Evolutionary conservation across 2,329 filamentous ascomycete species (phyloP), one percentile per base, ranked within the genome.

Genomic region (Fusarium tanahbumbuense): DNA sequence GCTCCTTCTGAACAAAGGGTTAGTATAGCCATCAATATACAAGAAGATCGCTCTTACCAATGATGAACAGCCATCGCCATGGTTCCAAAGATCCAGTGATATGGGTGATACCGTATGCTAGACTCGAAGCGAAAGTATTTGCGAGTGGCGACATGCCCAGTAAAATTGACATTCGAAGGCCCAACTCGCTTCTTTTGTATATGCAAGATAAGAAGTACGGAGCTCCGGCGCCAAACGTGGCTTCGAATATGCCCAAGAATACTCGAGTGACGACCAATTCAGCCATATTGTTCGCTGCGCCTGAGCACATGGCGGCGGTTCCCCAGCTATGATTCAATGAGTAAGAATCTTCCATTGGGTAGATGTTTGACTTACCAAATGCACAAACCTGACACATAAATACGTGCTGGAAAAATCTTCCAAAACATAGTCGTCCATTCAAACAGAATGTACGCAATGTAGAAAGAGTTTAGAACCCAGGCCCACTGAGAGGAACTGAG

Each of bases 351-450:
- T 6, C 6, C 15, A 5, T 8, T 2, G 8, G 0, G n/a, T 8
- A 2, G 15, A 18, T 8, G 2, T 2, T 2, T 30, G 5, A 25
- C 65, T 52, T 16, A 73, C 71, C 56, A 57, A 11, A 73, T 13
- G 2, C 71, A 73, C 0, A 73, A 57, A 1, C 47, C 44, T 0
- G 68, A 54, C 0, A 73, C 71, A 20, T 72, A 73, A 0, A 65
- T 64, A 8, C 65, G 62, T 0, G 71, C 71, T 1, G 71, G 71
- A 0, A 73, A 62, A 1, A 72, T 59, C 45, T 70, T 73, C 71
- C 71, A 73, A 0, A 73, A 34, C 53, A 73, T 57, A 1, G 60
- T 73, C 0, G 71, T 72, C 68, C 71, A 73, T 12, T 73, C 71
- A 4, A 73, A 73, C 0, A 61, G 2, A 0, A 73, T 64, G 8